Evolutionary conservation across 371 early-diverging fungal genomes (phyloP).

Genomic region (Globomyces sp.): DNA sequence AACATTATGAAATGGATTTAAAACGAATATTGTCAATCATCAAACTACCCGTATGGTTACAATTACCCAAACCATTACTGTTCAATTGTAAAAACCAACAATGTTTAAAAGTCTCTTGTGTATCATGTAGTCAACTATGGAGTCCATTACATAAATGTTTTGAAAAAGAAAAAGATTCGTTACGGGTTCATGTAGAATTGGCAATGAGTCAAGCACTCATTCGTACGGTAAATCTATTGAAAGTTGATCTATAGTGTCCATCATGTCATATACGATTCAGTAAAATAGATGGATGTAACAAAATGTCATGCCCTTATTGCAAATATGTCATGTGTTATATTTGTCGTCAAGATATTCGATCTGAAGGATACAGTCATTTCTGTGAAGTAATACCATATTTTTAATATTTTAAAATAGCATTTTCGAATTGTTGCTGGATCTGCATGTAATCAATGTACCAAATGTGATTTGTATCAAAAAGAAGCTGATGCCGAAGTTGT

Average conservation of each 20-base stretch:
- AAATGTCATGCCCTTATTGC: slow-evolving; percentile 65
- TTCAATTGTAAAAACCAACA: slow-evolving; percentile 54
- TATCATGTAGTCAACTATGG: slow-evolving; percentile 47
- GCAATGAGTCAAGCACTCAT: slow-evolving; percentile 69
- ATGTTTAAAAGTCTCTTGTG: slow-evolving; percentile 53
- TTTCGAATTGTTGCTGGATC: slow-evolving; percentile 55
- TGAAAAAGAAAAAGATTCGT: slow-evolving; percentile 56
- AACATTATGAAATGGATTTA: neutral
- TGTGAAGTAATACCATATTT: slow-evolving; percentile 37
- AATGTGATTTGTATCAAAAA: slow-evolving; percentile 61
- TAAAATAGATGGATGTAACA: slow-evolving; percentile 67
- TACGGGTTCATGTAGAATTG: slow-evolving; percentile 62
- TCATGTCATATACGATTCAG: slow-evolving; percentile 58
- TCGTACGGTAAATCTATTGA: slow-evolving; percentile 50
- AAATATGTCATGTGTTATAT: slow-evolving; percentile 67
- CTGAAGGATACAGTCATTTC: slow-evolving; percentile 61
- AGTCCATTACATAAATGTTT: slow-evolving; percentile 56
- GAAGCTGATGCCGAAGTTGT: slow-evolving; percentile 47
- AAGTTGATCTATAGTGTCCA: slow-evolving; percentile 52
- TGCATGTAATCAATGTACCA: slow-evolving; percentile 52
- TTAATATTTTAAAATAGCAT: slow-evolving; percentile 31
- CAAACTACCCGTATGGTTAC: neutral
- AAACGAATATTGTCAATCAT: neutral
- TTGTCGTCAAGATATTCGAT: slow-evolving; percentile 58
- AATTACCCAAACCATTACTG: neutral